Evolutionary conservation across 2,329 filamentous ascomycete genomes (phyloP), one percentile per base, ranked within the genome.

Genomic region (Aspergillus sp.): DNA sequence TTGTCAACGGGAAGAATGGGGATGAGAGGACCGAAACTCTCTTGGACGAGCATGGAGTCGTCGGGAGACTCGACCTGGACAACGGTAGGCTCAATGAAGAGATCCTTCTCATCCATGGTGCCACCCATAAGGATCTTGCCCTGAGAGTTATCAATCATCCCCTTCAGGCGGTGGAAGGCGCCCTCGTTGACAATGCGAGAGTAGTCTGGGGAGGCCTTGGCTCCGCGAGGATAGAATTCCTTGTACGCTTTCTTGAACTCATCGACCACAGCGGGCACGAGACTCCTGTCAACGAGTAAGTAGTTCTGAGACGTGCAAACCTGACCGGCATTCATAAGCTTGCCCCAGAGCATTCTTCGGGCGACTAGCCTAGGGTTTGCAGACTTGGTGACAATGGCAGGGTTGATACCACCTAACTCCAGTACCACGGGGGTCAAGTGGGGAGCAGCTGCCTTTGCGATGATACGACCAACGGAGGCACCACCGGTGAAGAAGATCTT

Each of bases 401-500:
- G 95, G 78, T 98, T 98, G 63, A 85, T 83, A 60, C 95, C 95
- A 58, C 95, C 95, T 47, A 99, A 85, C 80, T 99, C 95, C 48
- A 98, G 86, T 9, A 88, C 85, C 21, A 96, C 87, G 0, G 95
- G 95, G 0, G 95, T 98, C 60, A 96, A 82, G 39, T 91, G 88
- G 70, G 91, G 86, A 59, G 95, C 93, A 0, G 93, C 95, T 73
- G 96, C 96, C 74, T 93, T 88, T 48, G 91, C 85, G 53, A 98
- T 87, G 68, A 98, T 93, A 70, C 88, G 91, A 69, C 90, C 95
- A 17, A 97, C 91, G 27, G 73, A 79, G 52, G 84, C 83, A 68
- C 87, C 88, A 55, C 95, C 95, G 1, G 95, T 99, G 79, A 96
- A 99, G 81, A 95, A 93, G 69, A 99, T 96, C 84, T 97, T 98